phyloP scores from a whole-genome alignment of 1,284 basidiomycete species.

The Tilletia indica region DNA sequence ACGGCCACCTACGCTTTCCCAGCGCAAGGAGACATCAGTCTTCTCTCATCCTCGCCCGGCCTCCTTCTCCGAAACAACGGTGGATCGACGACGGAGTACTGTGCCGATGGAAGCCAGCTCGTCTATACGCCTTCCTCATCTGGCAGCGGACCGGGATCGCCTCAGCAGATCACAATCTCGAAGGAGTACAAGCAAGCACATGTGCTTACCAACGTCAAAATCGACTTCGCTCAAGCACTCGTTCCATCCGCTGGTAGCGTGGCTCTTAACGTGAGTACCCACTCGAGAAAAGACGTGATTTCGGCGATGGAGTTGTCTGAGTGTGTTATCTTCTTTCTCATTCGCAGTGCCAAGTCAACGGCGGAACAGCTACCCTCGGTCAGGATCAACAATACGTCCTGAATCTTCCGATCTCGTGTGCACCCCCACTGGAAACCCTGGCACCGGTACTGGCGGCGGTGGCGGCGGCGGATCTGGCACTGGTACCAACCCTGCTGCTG shows the following conservation, averaged over 20 bases:
- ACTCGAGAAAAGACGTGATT: background rate
- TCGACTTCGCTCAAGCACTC: background rate
- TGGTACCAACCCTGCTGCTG: background rate
- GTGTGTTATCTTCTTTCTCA: background rate
- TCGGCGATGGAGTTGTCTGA: background rate
- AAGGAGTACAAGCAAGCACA: background rate
- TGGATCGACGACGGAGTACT: background rate
- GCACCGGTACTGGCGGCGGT: background rate
- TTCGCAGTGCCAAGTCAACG: background rate
- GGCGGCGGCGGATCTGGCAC: background rate
- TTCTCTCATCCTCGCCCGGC: background rate
- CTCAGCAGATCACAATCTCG: background rate
- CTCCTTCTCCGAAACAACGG: background rate
- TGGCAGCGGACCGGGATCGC: background rate
- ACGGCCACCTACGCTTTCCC: background rate
- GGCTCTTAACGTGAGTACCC: background rate
- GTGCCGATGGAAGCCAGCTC: background rate
- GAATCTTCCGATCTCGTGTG: background rate
- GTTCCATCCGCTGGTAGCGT: background rate
- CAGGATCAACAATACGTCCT: background rate
- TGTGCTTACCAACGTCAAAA: background rate
- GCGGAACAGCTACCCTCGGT: background rate
- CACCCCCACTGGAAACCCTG: background rate
- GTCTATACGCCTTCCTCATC: background rate
- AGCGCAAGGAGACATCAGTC: background rate